phyloP scores from a whole-genome alignment of 2,329 filamentous ascomycete species.

The Pseudogymnoascus sp. region DNA sequence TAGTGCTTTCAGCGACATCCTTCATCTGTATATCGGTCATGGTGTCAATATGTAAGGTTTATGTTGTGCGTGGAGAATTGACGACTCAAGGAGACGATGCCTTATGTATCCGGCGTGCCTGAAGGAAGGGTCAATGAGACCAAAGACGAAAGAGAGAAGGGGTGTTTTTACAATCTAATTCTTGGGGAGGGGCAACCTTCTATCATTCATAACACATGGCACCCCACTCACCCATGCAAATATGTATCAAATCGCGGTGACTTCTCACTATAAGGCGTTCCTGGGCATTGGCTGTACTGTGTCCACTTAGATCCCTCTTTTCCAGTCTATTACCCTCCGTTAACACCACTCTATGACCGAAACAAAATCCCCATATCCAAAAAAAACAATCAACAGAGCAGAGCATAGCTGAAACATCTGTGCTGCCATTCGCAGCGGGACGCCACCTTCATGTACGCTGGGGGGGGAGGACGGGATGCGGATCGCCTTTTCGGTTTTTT shows the following conservation, averaged over 20 bases:
- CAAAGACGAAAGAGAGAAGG: background rate
- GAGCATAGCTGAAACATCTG: background rate
- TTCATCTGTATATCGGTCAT: background rate
- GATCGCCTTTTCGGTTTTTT: background rate
- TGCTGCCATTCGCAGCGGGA: background rate
- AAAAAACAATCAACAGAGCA: background rate
- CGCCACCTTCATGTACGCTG: background rate
- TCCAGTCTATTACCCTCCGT: background rate
- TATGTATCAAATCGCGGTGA: background rate
- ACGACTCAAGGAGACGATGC: background rate
- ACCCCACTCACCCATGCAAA: background rate
- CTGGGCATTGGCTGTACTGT: background rate
- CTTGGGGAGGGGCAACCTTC: background rate
- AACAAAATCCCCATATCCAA: background rate
- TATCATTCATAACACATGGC: background rate
- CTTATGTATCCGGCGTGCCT: background rate
- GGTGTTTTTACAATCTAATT: background rate
- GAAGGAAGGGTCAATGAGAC: background rate
- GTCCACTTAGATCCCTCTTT: background rate
- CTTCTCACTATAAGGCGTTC: background rate
- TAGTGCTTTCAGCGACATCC: slow-evolving; percentile 1
- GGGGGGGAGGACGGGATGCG: background rate
- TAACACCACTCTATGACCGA: background rate
- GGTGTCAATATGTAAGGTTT: background rate
- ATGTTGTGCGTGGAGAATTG: background rate